These are phyloP conservation scores for Rhypophila decipiens DNA, from an alignment of 495 filamentous ascomycete species.

Conservation along the genomic window DNA sequence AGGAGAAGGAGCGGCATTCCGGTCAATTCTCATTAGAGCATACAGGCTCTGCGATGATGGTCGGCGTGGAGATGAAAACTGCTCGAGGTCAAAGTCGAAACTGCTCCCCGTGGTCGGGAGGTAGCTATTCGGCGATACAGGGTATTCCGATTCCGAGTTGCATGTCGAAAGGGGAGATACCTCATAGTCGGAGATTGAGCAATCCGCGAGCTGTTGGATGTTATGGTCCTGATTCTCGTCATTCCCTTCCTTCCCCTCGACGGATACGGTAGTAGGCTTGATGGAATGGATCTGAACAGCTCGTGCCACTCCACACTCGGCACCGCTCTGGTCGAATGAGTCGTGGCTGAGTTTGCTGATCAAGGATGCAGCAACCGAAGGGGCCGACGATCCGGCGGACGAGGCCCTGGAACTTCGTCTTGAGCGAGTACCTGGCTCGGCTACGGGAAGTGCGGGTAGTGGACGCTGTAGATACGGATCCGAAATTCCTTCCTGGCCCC, in stretches of 20 bases:
- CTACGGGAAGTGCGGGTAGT: slow-evolving; percentile 35
- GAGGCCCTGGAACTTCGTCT: slow-evolving; percentile 16
- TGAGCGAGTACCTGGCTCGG: slow-evolving; percentile 1
- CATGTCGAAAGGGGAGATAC: not conserved
- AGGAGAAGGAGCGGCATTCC: too few relatives aligned
- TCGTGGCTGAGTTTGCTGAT: not conserved
- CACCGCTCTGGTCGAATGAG: not conserved
- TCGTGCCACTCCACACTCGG: not conserved
- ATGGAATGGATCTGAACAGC: not conserved
- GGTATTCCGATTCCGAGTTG: not conserved
- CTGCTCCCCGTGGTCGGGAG: not conserved
- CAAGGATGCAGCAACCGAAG: slow-evolving; percentile 21
- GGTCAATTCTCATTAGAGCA: too few relatives aligned
- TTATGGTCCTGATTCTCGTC: not conserved
- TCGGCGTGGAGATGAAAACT: not conserved
- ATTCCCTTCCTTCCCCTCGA: not conserved
- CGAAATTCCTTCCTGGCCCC: slow-evolving; percentile 10
- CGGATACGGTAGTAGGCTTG: not conserved
- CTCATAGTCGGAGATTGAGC: not conserved
- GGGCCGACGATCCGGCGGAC: slow-evolving; percentile 30
- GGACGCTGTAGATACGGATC: slow-evolving; percentile 32
- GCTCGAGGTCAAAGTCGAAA: not conserved
- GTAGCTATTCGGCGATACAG: not conserved
- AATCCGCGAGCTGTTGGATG: not conserved
- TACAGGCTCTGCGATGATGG: too few relatives aligned